Conservation (phyloP, 176 grass and related monocot genomes). For the Typha latifolia region DNA sequence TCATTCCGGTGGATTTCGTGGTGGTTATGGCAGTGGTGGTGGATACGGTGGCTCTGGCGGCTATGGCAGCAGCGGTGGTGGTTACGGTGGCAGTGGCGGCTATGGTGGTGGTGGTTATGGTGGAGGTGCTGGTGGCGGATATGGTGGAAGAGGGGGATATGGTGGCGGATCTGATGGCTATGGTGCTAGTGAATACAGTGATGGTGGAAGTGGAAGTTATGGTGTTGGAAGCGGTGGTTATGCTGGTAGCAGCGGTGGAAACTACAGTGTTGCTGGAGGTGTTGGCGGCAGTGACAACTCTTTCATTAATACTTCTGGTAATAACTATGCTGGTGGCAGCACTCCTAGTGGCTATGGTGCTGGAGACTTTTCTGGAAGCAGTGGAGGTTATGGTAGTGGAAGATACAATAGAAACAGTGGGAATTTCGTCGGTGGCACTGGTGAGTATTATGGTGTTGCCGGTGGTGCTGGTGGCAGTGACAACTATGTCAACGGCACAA, state of each 20-base stretch:
- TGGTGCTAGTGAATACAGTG: too few relatives aligned
- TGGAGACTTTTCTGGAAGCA: constrained; percentile 14
- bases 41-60: too few relatives aligned
- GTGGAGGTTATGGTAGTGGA: neutral
- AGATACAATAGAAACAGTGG: neutral
- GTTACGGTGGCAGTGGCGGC: neutral
- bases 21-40: too few relatives aligned
- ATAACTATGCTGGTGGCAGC: neutral
- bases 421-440: neutral
- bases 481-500: neutral
- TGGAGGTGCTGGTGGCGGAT: too few relatives aligned
- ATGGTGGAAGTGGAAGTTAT: too few relatives aligned
- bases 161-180: too few relatives aligned
- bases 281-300: neutral
- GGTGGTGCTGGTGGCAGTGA: neutral
- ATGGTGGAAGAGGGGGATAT: too few relatives aligned
- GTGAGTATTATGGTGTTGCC: constrained; percentile 7
- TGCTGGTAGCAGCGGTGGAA: neutral
- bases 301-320: neutral
- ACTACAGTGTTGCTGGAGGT: constrained; percentile 13
- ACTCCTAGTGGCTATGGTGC: neutral
- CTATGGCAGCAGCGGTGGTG: neutral
- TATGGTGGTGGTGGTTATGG: too few relatives aligned
- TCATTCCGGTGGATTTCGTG: neutral
- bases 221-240: neutral